These are phyloP conservation scores for Irpex sp. DNA, from an alignment of 1,284 basidiomycete species.

Conservation along the genomic window DNA sequence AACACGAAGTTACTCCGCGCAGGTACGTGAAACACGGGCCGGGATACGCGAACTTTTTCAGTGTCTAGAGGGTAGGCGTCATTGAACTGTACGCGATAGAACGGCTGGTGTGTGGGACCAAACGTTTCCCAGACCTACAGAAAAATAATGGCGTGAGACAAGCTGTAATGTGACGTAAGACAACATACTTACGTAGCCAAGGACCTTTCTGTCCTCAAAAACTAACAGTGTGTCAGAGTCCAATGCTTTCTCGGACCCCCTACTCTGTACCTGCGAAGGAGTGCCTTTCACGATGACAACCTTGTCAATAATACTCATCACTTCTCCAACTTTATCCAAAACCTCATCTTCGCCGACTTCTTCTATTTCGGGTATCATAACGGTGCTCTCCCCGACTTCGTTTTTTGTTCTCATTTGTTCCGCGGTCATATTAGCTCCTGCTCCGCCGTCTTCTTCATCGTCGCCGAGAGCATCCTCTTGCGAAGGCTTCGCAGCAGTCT, in stretches of 20 bases:
- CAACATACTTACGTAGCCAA: conserved; percentile 68
- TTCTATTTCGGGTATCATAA: conserved; percentile 53
- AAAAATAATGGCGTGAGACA: conserved; percentile 5
- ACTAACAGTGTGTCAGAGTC: conserved; percentile 87
- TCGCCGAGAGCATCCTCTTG: conserved; percentile 31
- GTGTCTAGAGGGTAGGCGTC: conserved; percentile 52
- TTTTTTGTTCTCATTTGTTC: conserved; percentile 60
- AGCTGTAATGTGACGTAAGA: not conserved
- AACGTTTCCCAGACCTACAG: conserved; percentile 84
- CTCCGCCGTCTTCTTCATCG: conserved; percentile 51
- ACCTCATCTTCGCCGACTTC: conserved; percentile 45
- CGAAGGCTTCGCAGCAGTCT: conserved; percentile 17
- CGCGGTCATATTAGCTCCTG: conserved; percentile 32
- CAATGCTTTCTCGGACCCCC: conserved; percentile 56
- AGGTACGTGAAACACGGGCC: conserved; percentile 77
- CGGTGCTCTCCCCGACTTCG: conserved; percentile 48
- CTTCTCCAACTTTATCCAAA: conserved; percentile 70
- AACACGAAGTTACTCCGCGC: conserved; percentile 76
- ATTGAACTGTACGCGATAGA: conserved; percentile 80
- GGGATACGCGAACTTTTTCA: conserved; percentile 47
- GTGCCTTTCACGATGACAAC: conserved; percentile 69
- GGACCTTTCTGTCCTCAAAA: conserved; percentile 77
- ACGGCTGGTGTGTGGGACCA: conserved; percentile 79
- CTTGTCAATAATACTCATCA: conserved; percentile 68
- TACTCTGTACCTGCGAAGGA: conserved; percentile 36